Base-by-base conservation (phyloP, 495 filamentous ascomycete species). In the Aspergillus funiculosus region DNA sequence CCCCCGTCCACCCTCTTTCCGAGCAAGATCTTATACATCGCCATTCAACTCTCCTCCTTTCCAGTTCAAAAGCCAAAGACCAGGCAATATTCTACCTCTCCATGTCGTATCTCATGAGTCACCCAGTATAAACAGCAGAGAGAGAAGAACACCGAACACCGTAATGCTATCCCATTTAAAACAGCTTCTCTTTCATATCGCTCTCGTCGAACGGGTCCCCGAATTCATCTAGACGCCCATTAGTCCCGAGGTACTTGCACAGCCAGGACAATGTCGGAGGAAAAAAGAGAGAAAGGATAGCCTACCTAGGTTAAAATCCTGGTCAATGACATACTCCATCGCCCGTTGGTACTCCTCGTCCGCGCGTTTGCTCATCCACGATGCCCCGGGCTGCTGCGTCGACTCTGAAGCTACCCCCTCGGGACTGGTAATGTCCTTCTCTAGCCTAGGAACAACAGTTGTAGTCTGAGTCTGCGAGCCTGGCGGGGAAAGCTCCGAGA, bases 191-290 rank as follows among this genome's bases (percentile, higher is more conserved):
- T 34, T 73, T 58, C 78, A 83, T 77, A 56, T 79, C 76, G 5
- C 64, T 64, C 50, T 85, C 81, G 63, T 83, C 77, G 50, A 83
- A 74, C 3, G 70, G 69, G 53, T 81, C 81, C 4, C 74, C 74
- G 28, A 73, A 77, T 39, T 76, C 69, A 45, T 62, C 74, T 77
- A 43, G 1, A 53, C 13, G 35, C 3, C 5, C 11, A 26, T 22
- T 19, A 20, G 30, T 0, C 10, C 35, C 40, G 5, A 22, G 1
- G 10, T 15, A 34, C 5, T n/a, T 15, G 3, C 17, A 38, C 8
- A 26, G 3, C 20, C 21, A 41, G 22, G 32, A 26, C 21, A 22
- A 50, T 6, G 26, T 4, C 24, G 22, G 24, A 11, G 5, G 21
- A 19, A 22, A 15, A 40, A 7, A 39, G 17, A 39, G 5, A 4